Evolutionary conservation across 257 asterid genomes (phyloP).

Genomic region (Hygrophila difformis): DNA sequence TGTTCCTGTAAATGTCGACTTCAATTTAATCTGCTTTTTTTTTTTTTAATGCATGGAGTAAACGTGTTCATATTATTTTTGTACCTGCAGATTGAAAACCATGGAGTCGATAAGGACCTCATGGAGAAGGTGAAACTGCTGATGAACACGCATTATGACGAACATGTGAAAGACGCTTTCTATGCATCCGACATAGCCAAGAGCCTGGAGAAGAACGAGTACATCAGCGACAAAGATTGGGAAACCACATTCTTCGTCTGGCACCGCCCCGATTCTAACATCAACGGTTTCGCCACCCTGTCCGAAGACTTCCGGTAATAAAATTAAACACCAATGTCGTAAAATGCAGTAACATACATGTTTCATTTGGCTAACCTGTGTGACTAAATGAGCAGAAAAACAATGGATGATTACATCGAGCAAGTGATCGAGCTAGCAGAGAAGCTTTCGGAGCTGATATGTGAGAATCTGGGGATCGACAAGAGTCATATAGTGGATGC

Average conservation of each 20-base stretch:
- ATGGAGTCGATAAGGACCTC: slow-evolving; percentile 43
- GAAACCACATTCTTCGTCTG: slow-evolving; percentile 63
- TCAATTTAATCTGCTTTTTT: slow-evolving; percentile 2
- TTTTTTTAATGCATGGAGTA: no score
- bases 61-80: not conserved
- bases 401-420: no score
- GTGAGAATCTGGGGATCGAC: no score
- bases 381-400: no score
- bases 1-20: not conserved
- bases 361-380: no score
- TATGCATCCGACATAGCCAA: slow-evolving; percentile 44
- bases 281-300: slow-evolving; percentile 37
- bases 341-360: not conserved
- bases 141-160: slow-evolving; percentile 57
- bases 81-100: slow-evolving; percentile 74
- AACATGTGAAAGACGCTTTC: slow-evolving; percentile 43
- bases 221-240: slow-evolving; percentile 47
- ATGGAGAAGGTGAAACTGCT: slow-evolving; percentile 60
- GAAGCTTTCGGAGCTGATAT: no score
- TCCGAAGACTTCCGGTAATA: slow-evolving; percentile 40
- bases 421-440: no score
- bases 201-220: slow-evolving; percentile 32
- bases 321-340: not conserved
- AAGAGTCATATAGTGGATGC: no score
- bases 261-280: slow-evolving; percentile 69